Percentiles rank a stretch among this genome's conserved stretches.
phyloP scores from a whole-genome alignment of 1,284 basidiomycete species.

The Cutaneotrichosporon sp. region DNA sequence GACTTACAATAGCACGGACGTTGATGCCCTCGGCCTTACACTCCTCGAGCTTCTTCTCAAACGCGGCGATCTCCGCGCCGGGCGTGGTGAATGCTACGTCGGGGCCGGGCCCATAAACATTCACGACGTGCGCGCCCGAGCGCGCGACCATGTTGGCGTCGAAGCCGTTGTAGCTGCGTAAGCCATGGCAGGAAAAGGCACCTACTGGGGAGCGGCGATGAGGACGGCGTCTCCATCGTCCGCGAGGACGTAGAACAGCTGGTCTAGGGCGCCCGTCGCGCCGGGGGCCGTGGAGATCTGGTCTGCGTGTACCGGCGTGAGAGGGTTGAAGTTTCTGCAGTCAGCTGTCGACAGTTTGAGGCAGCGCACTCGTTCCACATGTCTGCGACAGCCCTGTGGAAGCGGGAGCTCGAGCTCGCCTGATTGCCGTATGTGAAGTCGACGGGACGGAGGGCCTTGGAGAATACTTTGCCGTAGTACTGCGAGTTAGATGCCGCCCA shows the following conservation, averaged over 20 bases:
- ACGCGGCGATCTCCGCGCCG: conserved; percentile 4
- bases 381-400: conserved; percentile 15
- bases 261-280: conserved; percentile 32
- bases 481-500: neutral
- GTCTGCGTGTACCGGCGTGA: conserved; percentile 22
- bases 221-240: conserved; percentile 37
- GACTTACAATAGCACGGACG: conserved; percentile 36
- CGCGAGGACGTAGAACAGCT: conserved; percentile 31
- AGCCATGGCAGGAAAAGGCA: neutral
- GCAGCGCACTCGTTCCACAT: conserved; percentile 22
- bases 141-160: conserved; percentile 21
- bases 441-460: conserved; percentile 2
- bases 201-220: conserved; percentile 30
- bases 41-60: conserved; percentile 23
- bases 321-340: conserved; percentile 20
- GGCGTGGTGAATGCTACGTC: conserved; percentile 1
- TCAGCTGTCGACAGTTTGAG: too few species aligned
- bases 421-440: conserved; percentile 20
- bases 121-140: conserved; percentile 1
- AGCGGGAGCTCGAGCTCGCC: conserved; percentile 5
- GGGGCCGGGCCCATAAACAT: conserved; percentile 9
- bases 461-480: conserved; percentile 11
- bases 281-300: conserved; percentile 35
- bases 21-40: conserved; percentile 26
- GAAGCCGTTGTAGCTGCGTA: conserved; percentile 41